Evolutionary conservation across 2,329 filamentous ascomycete species (phyloP).

Genomic region (Myriosclerotinia duriaeana): DNA sequence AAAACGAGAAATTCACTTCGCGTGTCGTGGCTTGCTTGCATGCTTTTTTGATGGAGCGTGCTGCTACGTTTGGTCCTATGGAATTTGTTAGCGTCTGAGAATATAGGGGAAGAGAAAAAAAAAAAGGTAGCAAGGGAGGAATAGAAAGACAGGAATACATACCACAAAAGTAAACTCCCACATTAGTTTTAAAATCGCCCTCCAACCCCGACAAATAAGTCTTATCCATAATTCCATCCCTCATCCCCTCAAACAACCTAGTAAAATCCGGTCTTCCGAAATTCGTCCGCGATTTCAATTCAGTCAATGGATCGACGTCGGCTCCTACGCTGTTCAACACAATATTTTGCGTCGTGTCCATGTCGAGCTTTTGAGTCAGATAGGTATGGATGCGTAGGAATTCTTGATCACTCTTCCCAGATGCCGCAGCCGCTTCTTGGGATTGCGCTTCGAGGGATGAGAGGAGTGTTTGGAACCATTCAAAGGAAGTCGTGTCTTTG

Average conservation of each 20-base stretch:
- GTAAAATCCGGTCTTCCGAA: constrained; percentile 91
- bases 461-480: constrained; percentile 97
- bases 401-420: constrained; percentile 68
- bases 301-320: constrained; percentile 85
- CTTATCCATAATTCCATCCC: constrained; percentile 80
- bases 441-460: constrained; percentile 88
- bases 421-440: constrained; percentile 63
- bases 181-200: constrained; percentile 72
- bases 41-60: constrained; percentile 80
- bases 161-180: constrained; percentile 98
- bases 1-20: constrained; percentile 93
- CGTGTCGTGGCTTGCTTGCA: constrained; percentile 69
- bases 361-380: constrained; percentile 88
- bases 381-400: constrained; percentile 99
- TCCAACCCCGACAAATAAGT: constrained; percentile 83
- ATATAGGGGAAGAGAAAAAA: constrained; percentile 39
- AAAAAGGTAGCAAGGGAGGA: too few relatives aligned
- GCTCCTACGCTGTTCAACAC: constrained; percentile 92
- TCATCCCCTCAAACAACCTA: constrained; percentile 78
- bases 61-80: constrained; percentile 48
- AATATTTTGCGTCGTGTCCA: constrained; percentile 93
- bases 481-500: constrained; percentile 91
- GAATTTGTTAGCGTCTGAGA: constrained; percentile 22
- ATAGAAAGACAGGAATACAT: constrained; percentile 49
- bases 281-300: constrained; percentile 85